Percentiles rank a stretch among this genome's conserved stretches.
phyloP scores from a whole-genome alignment of 805 yeast species.

The Candida quercuum region DNA sequence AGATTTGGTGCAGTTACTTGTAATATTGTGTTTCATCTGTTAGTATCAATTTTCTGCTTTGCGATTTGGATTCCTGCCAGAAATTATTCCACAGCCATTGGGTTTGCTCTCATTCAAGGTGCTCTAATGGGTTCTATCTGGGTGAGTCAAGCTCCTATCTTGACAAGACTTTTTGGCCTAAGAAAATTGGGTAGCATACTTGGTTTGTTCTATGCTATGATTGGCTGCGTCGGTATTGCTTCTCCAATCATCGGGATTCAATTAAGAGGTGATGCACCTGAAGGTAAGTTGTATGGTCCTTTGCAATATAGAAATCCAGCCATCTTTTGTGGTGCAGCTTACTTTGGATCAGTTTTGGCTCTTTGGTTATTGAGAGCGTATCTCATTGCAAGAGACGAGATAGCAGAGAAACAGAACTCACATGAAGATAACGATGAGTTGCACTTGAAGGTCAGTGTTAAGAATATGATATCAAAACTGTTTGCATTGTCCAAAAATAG shows the following conservation, averaged over 20 bases:
- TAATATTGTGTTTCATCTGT: conserved; percentile 31
- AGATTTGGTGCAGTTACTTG: conserved; percentile 44
- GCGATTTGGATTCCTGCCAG: conserved; percentile 54
- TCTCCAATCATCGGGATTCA: conserved; percentile 56
- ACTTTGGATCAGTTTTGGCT: conserved; percentile 39
- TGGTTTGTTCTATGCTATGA: conserved; percentile 44
- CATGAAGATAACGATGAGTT: conserved; percentile 22
- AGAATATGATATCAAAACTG: not conserved
- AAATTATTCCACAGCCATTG: conserved; percentile 48
- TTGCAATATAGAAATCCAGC: conserved; percentile 47
- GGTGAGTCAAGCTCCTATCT: conserved; percentile 43
- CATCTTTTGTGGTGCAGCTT: conserved; percentile 52
- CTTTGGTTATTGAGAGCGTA: conserved; percentile 48
- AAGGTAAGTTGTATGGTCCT: conserved; percentile 26
- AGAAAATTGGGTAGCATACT: conserved; percentile 40
- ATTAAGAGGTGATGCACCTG: conserved; percentile 30
- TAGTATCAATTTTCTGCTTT: conserved; percentile 34
- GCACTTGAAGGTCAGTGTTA: conserved; percentile 13
- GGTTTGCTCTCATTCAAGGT: conserved; percentile 47
- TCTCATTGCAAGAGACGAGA: conserved; percentile 42
- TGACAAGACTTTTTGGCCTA: conserved; percentile 48
- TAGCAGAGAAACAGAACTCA: conserved; percentile 19
- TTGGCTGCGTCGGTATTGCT: conserved; percentile 42
- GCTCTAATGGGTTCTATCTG: conserved; percentile 55
- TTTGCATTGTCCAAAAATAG: conserved; percentile 4